These are phyloP conservation scores for Umbellularia californica DNA, from an alignment of 164 flowering plant species.

Conservation along the genomic window DNA sequence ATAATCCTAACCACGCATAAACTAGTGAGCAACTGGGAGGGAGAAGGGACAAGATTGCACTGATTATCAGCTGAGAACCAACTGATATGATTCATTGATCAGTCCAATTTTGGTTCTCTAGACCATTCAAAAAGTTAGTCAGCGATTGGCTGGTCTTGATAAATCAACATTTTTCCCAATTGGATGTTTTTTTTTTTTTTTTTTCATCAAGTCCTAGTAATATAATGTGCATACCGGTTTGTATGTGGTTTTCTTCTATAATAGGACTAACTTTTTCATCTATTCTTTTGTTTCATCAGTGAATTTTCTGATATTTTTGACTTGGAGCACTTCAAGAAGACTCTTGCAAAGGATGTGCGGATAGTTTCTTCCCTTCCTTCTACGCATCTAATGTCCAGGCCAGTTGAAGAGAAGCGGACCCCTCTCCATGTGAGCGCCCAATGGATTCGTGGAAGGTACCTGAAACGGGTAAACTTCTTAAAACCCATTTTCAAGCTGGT, in stretches of 20 bases:
- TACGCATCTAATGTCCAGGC: constrained; percentile 86
- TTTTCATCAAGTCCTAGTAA: background rate
- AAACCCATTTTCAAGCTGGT: background rate
- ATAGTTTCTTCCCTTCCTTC: constrained; percentile 90
- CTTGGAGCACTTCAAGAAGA: constrained; percentile 81
- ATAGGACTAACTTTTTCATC: too few relatives aligned
- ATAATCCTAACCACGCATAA: background rate
- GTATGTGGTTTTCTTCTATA: too few relatives aligned
- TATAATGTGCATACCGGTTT: too few relatives aligned
- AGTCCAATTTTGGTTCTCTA: too few relatives aligned
- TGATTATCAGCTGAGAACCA: too few relatives aligned
- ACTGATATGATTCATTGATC: too few relatives aligned
- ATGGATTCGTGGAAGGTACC: constrained; percentile 85
- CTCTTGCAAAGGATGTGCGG: constrained; percentile 65
- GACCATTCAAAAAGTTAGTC: background rate
- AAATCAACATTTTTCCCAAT: background rate
- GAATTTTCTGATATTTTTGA: constrained; percentile 96
- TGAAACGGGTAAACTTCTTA: constrained; percentile 46
- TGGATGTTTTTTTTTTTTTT: background rate
- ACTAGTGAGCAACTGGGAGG: background rate
- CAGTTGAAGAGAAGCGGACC: constrained; percentile 77
- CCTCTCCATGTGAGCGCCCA: constrained; percentile 76
- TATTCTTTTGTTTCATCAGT: constrained; percentile 35
- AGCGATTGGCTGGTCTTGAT: background rate
- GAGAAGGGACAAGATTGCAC: too few relatives aligned